phyloP scores from a whole-genome alignment of 768 basidiomycete species.

The Suillus americanus region DNA sequence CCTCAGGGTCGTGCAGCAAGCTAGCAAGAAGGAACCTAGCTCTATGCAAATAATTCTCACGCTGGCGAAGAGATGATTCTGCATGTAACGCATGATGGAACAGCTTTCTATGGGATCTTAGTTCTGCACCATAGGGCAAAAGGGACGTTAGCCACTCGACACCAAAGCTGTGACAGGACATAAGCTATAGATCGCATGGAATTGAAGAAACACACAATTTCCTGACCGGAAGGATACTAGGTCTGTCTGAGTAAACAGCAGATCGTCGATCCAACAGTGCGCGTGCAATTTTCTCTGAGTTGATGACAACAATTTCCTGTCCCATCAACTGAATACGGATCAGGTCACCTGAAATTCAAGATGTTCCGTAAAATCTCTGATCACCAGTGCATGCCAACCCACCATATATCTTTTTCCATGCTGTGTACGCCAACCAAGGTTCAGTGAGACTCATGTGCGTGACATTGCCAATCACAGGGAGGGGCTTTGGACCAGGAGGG shows the following conservation, averaged over 20 bases:
- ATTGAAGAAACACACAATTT: neutral
- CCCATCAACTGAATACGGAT: neutral
- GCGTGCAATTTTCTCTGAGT: conserved; percentile 9
- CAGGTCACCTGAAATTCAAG: neutral
- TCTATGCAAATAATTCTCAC: conserved; percentile 12
- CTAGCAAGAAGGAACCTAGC: conserved; percentile 8
- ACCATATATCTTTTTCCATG: conserved; percentile 34
- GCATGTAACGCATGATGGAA: conserved; percentile 16
- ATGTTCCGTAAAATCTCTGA: neutral
- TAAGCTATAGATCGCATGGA: neutral
- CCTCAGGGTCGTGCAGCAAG: conserved; percentile 16
- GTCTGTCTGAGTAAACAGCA: conserved; percentile 9
- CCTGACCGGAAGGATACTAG: neutral
- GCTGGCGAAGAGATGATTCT: conserved; percentile 14
- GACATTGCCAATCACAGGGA: conserved; percentile 28
- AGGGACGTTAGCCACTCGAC: conserved; percentile 25
- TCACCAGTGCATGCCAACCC: conserved; percentile 1
- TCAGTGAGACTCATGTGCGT: conserved; percentile 23
- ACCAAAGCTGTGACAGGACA: conserved; percentile 21
- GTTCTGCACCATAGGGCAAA: conserved; percentile 18
- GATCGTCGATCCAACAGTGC: conserved; percentile 11
- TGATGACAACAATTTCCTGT: conserved; percentile 6
- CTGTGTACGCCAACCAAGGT: conserved; percentile 33
- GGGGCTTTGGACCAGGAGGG: conserved; percentile 30
- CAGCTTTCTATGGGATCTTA: conserved; percentile 21